Conservation (phyloP, 768 basidiomycete species). For the Panaeolus papilionaceus region DNA sequence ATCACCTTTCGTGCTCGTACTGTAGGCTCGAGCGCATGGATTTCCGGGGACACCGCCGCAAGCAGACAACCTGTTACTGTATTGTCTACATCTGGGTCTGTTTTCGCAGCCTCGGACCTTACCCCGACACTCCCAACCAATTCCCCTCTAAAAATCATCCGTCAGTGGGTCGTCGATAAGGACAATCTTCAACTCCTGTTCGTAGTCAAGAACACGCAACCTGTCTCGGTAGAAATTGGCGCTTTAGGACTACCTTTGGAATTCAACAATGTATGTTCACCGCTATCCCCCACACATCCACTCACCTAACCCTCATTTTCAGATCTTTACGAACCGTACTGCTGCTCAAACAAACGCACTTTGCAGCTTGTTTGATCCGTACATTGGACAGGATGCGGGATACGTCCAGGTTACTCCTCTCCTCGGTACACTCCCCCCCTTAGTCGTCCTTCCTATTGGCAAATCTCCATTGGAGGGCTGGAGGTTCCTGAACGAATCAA, state of each 20-base stretch:
- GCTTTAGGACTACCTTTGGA: too few species aligned
- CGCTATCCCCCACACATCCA: too few species aligned
- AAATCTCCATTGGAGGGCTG: too few species aligned
- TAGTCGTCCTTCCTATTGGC: too few species aligned
- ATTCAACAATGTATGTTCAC: too few species aligned
- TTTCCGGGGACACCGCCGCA: slow-evolving; percentile 51
- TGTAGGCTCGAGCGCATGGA: slow-evolving; percentile 52
- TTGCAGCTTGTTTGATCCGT: slow-evolving; percentile 63
- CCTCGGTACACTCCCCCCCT: too few species aligned
- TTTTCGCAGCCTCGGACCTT: slow-evolving; percentile 54
- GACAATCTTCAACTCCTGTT: slow-evolving; percentile 53
- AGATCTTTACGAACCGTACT: slow-evolving; percentile 63
- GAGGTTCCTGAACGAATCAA: too few species aligned
- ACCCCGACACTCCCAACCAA: slow-evolving; percentile 51
- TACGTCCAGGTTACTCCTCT: too few species aligned
- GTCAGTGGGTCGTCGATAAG: slow-evolving; percentile 54
- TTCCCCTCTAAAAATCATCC: slow-evolving; percentile 54
- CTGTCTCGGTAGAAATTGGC: too few species aligned
- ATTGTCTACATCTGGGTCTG: slow-evolving; percentile 45
- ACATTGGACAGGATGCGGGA: slow-evolving; percentile 47
- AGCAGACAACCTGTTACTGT: slow-evolving; percentile 46
- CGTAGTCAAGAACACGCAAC: slow-evolving; percentile 54
- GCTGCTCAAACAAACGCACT: slow-evolving; percentile 56
- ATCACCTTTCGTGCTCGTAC: slow-evolving; percentile 57
- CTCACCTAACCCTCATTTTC: background rate